A percentile compares a stretch with the other conserved stretches of the same genome.
These are phyloP conservation scores for Echinosophora koreensis DNA, from an alignment of 306 rosid species.

Conservation along the genomic window DNA sequence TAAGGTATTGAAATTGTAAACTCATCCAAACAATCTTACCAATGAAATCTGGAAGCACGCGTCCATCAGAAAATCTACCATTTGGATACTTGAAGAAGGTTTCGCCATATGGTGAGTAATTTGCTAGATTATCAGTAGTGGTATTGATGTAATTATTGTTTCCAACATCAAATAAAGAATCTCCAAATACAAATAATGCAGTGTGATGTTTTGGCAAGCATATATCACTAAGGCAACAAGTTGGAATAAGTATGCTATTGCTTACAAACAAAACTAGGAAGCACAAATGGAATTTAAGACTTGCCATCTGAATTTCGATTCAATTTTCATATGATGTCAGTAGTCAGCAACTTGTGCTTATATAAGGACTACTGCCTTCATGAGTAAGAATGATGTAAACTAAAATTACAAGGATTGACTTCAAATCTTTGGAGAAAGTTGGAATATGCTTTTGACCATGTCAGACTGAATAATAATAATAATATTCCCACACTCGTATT, in stretches of 20 bases:
- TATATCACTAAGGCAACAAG: not conserved
- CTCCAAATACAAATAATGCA: slow-evolving; percentile 66
- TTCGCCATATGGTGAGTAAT: slow-evolving; percentile 58
- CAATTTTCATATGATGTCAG: not conserved
- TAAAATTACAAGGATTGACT: not conserved
- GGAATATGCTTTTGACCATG: slow-evolving; percentile 8
- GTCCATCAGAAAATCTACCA: slow-evolving; percentile 64
- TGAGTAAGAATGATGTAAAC: not conserved
- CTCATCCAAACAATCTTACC: slow-evolving; percentile 38
- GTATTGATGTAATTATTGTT: slow-evolving; percentile 62
- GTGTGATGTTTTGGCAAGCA: slow-evolving; percentile 41
- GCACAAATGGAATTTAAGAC: slow-evolving; percentile 14
- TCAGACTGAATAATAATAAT: not conserved
- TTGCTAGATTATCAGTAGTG: slow-evolving; percentile 31
- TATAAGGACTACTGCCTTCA: not conserved
- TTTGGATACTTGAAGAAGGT: slow-evolving; percentile 60
- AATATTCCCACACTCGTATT: no score
- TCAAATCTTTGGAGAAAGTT: not conserved
- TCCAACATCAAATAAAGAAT: slow-evolving; percentile 64
- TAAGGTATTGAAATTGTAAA: not conserved
- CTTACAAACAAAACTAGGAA: slow-evolving; percentile 25
- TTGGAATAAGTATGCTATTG: not conserved
- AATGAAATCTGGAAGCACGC: slow-evolving; percentile 57
- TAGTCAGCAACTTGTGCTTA: not conserved
- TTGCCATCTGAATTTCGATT: slow-evolving; percentile 30